Percentiles rank a stretch among this genome's conserved stretches.
Evolutionary conservation across 805 yeast species (phyloP).

Genomic region (Kluyveromyces aestuarii): DNA sequence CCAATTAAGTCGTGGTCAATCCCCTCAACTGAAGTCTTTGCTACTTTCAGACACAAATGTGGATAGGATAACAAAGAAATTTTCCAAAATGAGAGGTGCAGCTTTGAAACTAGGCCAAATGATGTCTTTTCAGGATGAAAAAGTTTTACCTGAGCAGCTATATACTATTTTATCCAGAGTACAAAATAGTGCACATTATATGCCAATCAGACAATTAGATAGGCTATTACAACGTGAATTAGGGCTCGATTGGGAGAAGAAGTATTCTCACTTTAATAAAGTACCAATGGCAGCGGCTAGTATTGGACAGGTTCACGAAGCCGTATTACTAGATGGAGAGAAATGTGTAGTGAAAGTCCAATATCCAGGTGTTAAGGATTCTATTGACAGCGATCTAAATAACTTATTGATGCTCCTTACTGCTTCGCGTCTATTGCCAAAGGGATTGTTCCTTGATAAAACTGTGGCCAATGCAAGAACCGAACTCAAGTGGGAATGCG

Average conservation of each 20-base stretch:
- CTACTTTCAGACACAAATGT: slow-evolving; percentile 75
- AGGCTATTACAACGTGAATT: slow-evolving; percentile 62
- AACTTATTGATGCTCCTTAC: slow-evolving; percentile 72
- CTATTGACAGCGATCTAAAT: slow-evolving; percentile 90
- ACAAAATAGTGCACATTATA: slow-evolving; percentile 90
- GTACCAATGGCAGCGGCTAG: slow-evolving; percentile 96
- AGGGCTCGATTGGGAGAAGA: slow-evolving; percentile 67
- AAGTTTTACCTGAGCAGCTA: slow-evolving; percentile 75
- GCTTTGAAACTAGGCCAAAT: slow-evolving; percentile 96
- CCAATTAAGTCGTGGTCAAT: slow-evolving; percentile 49
- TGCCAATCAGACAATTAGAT: slow-evolving; percentile 89
- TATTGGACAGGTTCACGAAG: slow-evolving; percentile 92
- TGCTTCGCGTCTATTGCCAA: slow-evolving; percentile 81
- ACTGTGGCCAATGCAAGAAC: slow-evolving; percentile 88
- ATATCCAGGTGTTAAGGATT: slow-evolving; percentile 91
- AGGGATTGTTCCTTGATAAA: slow-evolving; percentile 84
- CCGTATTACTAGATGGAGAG: slow-evolving; percentile 54
- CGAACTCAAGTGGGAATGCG: slow-evolving; percentile 97
- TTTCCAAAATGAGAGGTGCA: slow-evolving; percentile 97
- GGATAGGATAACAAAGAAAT: slow-evolving; percentile 78
- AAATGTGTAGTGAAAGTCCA: slow-evolving; percentile 92
- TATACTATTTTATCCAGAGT: slow-evolving; percentile 74
- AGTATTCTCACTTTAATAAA: slow-evolving; percentile 70
- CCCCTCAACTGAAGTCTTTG: slow-evolving; percentile 44
- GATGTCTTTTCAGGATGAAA: slow-evolving; percentile 87